Conservation (phyloP, 2,329 filamentous ascomycete genomes). For the Ophiosphaerella narmari region DNA sequence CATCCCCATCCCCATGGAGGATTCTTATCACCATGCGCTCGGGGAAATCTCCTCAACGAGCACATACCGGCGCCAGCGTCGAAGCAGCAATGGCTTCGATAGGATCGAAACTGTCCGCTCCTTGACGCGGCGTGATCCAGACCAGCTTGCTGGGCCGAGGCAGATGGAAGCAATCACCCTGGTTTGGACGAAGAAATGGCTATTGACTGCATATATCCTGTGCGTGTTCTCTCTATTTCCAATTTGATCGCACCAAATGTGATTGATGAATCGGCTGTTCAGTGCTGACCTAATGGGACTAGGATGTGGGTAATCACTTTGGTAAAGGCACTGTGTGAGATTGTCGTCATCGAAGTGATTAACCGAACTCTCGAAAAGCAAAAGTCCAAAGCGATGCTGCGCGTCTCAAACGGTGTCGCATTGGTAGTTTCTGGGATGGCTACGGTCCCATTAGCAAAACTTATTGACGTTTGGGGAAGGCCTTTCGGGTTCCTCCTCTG, state of each 20-base stretch:
- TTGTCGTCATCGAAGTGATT: too few relatives aligned
- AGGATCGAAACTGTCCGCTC: neutral
- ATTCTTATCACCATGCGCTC: too few relatives aligned
- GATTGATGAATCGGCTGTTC: neutral
- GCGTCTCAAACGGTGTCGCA: too few relatives aligned
- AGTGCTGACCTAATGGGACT: neutral
- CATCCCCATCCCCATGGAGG: too few relatives aligned
- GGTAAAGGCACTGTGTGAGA: too few relatives aligned
- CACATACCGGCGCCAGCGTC: neutral
- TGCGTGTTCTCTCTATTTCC: neutral
- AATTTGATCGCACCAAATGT: conserved; percentile 5
- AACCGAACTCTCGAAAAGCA: too few relatives aligned
- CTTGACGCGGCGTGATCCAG: neutral
- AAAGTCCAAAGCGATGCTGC: too few relatives aligned
- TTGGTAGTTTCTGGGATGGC: too few relatives aligned
- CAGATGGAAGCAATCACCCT: conserved; percentile 49
- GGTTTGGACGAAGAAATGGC: conserved; percentile 47
- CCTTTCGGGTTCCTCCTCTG: too few relatives aligned
- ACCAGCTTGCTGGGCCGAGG: conserved; percentile 24
- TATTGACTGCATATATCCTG: conserved; percentile 46
- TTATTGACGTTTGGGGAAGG: too few relatives aligned
- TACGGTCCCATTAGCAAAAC: too few relatives aligned
- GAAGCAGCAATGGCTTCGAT: neutral
- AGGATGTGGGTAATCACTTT: neutral
- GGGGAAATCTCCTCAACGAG: too few relatives aligned